These are phyloP conservation scores for Mycena metata DNA, from an alignment of 768 basidiomycete genomes.

Conservation along the genomic window DNA sequence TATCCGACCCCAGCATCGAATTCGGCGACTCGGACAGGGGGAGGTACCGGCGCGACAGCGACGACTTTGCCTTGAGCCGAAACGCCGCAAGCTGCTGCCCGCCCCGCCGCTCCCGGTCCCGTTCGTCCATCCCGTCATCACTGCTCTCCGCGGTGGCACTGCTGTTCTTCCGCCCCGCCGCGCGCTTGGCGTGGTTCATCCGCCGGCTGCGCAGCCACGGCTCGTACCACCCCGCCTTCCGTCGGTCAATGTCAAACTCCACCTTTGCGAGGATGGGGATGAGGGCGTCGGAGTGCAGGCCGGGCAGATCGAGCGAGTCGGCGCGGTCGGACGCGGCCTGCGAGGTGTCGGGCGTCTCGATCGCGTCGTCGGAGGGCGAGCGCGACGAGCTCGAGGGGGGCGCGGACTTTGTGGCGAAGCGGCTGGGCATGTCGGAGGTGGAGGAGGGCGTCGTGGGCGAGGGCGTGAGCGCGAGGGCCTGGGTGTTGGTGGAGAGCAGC, in stretches of 20 bases:
- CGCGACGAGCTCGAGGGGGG: constrained; percentile 60
- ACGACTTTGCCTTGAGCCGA: constrained; percentile 14
- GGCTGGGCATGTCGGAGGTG: constrained; percentile 55
- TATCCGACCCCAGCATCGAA: constrained; percentile 39
- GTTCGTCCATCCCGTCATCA: constrained; percentile 1
- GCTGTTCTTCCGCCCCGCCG: constrained; percentile 51
- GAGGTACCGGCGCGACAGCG: constrained; percentile 46
- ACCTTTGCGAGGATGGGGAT: constrained; percentile 93
- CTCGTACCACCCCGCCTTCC: constrained; percentile 88
- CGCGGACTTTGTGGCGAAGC: constrained; percentile 62
- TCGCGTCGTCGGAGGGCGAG: constrained; percentile 57
- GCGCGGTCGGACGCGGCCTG: constrained; percentile 53
- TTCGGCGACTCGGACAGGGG: constrained; percentile 48
- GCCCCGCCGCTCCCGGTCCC: constrained; percentile 18
- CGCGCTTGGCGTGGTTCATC: constrained; percentile 70
- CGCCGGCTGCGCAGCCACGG: constrained; percentile 81
- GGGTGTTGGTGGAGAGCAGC: constrained; percentile 60
- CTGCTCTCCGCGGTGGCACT: constrained; percentile 26
- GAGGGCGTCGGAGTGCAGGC: constrained; percentile 71
- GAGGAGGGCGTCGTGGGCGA: constrained; percentile 70
- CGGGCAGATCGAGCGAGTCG: constrained; percentile 73
- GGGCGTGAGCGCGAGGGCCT: constrained; percentile 55
- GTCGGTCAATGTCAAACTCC: constrained; percentile 92
- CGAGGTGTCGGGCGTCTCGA: constrained; percentile 44
- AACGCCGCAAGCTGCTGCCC: constrained; percentile 24